Evolutionary conservation across 371 early-diverging fungal genomes (phyloP).

Genomic region (Rhizomucor pusillus): DNA sequence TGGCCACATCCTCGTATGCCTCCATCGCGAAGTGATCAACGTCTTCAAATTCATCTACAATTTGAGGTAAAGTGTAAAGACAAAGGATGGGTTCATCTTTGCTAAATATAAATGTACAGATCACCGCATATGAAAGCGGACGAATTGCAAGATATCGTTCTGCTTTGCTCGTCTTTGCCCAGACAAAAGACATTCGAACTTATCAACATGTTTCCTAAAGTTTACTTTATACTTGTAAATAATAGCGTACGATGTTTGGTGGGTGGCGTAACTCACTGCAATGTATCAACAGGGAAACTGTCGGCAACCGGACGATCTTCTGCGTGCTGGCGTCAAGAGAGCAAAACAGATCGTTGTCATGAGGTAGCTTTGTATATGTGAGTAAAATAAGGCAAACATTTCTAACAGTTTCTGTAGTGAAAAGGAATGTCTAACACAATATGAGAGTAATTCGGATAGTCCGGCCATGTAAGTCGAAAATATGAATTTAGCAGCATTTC

Average conservation of each 20-base stretch:
- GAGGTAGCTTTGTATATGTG: slow-evolving; percentile 24
- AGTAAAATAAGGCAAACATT: not conserved
- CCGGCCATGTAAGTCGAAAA: slow-evolving; percentile 38
- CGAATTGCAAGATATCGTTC: slow-evolving; percentile 52
- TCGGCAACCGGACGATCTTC: slow-evolving; percentile 55
- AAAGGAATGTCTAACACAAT: slow-evolving; percentile 33
- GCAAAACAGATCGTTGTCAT: slow-evolving; percentile 62
- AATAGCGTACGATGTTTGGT: not conserved
- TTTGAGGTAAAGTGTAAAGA: slow-evolving; percentile 24
- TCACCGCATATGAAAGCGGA: slow-evolving; percentile 35
- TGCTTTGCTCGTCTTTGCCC: slow-evolving; percentile 46
- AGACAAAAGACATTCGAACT: slow-evolving; percentile 40
- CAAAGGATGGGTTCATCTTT: too few species aligned
- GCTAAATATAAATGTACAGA: slow-evolving; percentile 7
- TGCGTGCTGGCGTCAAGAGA: slow-evolving; percentile 52
- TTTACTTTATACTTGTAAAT: slow-evolving; percentile 54
- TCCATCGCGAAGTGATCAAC: slow-evolving; percentile 43
- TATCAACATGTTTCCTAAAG: slow-evolving; percentile 51
- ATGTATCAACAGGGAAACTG: slow-evolving; percentile 44
- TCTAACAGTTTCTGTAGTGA: slow-evolving; percentile 22
- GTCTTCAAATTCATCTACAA: slow-evolving; percentile 48
- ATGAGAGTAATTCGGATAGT: slow-evolving; percentile 41
- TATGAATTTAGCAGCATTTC: not conserved
- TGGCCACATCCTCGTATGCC: slow-evolving; percentile 44
- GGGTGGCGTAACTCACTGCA: too few species aligned